These are phyloP conservation scores for Trametes polyzona DNA, from an alignment of 1,284 basidiomycete genomes.

Conservation along the genomic window DNA sequence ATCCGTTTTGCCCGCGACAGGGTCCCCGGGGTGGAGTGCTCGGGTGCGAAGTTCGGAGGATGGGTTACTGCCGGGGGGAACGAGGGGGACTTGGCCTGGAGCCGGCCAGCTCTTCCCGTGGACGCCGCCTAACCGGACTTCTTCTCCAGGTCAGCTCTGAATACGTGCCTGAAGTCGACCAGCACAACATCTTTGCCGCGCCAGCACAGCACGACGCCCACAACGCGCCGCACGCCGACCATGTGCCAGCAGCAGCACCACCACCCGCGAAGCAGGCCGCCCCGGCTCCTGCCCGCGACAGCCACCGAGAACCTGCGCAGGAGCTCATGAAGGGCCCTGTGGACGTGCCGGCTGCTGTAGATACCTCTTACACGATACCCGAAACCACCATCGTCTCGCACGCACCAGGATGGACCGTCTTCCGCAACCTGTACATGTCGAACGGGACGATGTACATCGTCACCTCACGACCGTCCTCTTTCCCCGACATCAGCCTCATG, in stretches of 20 bases:
- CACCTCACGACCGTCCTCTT: constrained; percentile 49
- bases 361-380: constrained; percentile 41
- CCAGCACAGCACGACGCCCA: constrained; percentile 11
- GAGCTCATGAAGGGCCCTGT: constrained; percentile 12
- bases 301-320: constrained; percentile 11
- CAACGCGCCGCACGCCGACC: constrained; percentile 8
- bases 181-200: constrained; percentile 5
- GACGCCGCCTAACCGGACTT: neutral
- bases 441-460: constrained; percentile 75
- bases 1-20: constrained; percentile 4
- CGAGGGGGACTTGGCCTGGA: constrained; percentile 4
- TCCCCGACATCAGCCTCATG: constrained; percentile 69
- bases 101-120: neutral
- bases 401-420: constrained; percentile 81
- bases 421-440: constrained; percentile 78
- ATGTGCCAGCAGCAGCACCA: constrained; percentile 1
- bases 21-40: neutral
- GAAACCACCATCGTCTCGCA: constrained; percentile 61
- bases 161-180: constrained; percentile 12
- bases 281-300: constrained; percentile 3
- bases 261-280: neutral
- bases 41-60: neutral
- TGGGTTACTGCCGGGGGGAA: neutral
- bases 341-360: constrained; percentile 10
- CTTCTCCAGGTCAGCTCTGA: constrained; percentile 25